Conservation (phyloP, 805 yeast species). For the Ogataea populi-albae region DNA sequence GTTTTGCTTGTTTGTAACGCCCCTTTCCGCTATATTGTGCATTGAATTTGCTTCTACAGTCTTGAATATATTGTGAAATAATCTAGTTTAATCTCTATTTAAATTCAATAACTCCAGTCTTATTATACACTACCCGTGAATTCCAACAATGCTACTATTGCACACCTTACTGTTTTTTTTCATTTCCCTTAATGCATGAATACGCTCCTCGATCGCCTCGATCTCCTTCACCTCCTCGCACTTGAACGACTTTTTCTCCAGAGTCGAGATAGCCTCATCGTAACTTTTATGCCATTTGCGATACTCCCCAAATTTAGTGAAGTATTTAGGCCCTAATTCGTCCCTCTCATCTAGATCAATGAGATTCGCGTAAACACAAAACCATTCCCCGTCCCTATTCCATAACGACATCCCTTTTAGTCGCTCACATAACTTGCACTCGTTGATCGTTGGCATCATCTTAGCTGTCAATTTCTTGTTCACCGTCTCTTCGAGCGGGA, state of each 20-base stretch:
- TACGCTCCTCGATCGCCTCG: slow-evolving; percentile 15
- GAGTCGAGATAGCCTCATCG: slow-evolving; percentile 9
- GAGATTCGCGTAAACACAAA: slow-evolving; percentile 21
- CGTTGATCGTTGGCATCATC: slow-evolving; percentile 30
- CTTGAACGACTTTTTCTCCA: slow-evolving; percentile 19
- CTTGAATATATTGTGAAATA: too few relatives aligned
- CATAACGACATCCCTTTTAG: slow-evolving; percentile 27
- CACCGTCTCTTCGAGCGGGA: slow-evolving; percentile 27
- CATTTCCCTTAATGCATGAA: slow-evolving; percentile 14
- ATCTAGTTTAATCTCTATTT: too few relatives aligned
- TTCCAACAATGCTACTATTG: slow-evolving; percentile 10
- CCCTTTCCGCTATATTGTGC: not conserved
- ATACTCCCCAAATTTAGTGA: slow-evolving; percentile 24
- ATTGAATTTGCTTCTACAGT: not conserved
- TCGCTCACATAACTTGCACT: slow-evolving; percentile 29
- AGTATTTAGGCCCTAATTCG: slow-evolving; percentile 23
- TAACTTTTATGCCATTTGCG: slow-evolving; percentile 23
- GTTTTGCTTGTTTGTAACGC: not conserved
- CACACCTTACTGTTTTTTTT: slow-evolving; percentile 9
- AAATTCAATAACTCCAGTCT: too few relatives aligned
- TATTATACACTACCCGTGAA: slow-evolving; percentile 9
- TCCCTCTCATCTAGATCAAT: slow-evolving; percentile 14
- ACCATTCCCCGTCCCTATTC: slow-evolving; percentile 33
- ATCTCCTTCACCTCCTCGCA: slow-evolving; percentile 16
- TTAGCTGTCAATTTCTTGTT: slow-evolving; percentile 28